Evolutionary conservation across 1,284 basidiomycete species (phyloP).

Genomic region (Ustilago esculenta): DNA sequence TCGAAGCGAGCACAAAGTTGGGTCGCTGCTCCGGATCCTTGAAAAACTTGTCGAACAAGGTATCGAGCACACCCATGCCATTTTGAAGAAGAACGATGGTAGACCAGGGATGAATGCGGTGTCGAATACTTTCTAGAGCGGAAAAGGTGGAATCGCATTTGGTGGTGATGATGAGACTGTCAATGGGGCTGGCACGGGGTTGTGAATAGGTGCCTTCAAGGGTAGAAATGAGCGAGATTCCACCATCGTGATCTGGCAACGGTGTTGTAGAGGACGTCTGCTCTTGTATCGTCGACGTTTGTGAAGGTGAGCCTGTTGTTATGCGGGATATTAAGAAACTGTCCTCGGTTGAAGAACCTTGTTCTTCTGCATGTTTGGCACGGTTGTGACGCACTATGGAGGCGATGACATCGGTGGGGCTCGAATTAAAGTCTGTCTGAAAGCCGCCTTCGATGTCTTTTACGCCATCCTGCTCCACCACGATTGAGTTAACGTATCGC

Average conservation of each 20-base stretch:
- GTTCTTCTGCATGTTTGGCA: constrained; percentile 9
- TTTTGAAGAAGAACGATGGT: constrained; percentile 92
- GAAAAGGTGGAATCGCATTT: constrained; percentile 77
- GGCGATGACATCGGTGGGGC: constrained; percentile 32
- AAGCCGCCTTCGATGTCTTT: constrained; percentile 46
- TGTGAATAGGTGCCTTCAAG: constrained; percentile 23
- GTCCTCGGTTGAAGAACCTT: constrained; percentile 2
- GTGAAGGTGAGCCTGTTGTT: constrained; percentile 3
- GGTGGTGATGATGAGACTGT: constrained; percentile 78
- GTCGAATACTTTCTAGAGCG: constrained; percentile 74
- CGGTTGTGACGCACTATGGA: constrained; percentile 21
- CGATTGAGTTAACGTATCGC: constrained; percentile 26
- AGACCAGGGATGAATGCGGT: constrained; percentile 75
- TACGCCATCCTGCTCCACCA: constrained; percentile 52
- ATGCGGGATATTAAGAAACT: constrained; percentile 37
- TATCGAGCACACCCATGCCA: constrained; percentile 87
- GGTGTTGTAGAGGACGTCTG: constrained; percentile 22
- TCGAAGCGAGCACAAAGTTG: constrained; percentile 84
- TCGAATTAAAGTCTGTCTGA: constrained; percentile 44
- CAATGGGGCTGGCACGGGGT: constrained; percentile 53
- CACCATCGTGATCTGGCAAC: constrained; percentile 43
- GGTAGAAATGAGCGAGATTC: constrained; percentile 33
- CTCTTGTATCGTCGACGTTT: constrained; percentile 16
- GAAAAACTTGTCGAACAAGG: constrained; percentile 77
- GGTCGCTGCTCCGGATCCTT: constrained; percentile 78